phyloP scores from a whole-genome alignment of 2,329 filamentous ascomycete genomes.

The Cytospora piceicola region DNA sequence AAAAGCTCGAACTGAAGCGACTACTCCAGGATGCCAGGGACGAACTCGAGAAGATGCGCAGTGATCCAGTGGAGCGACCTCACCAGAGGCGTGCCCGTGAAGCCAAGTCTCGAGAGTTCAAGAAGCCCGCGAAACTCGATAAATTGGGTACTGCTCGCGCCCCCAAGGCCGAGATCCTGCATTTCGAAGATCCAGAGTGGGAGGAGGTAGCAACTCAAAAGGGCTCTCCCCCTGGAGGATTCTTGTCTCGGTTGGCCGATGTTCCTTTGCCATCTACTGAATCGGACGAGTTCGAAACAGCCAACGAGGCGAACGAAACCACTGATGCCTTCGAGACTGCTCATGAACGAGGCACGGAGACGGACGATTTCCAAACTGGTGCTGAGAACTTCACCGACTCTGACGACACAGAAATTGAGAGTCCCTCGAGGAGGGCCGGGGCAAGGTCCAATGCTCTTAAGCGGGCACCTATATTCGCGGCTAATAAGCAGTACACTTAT shows the following conservation, averaged over 20 bases:
- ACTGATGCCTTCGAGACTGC: slow-evolving; percentile 69
- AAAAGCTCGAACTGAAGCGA: slow-evolving; percentile 93
- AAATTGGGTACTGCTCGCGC: slow-evolving; percentile 77
- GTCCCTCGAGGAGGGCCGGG: slow-evolving; percentile 50
- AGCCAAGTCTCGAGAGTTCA: slow-evolving; percentile 68
- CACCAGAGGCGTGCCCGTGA: slow-evolving; percentile 63
- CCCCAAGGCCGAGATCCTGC: slow-evolving; percentile 77
- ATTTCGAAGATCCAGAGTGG: slow-evolving; percentile 84
- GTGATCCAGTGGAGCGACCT: slow-evolving; percentile 46
- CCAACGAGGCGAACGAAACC: slow-evolving; percentile 81
- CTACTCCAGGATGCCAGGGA: slow-evolving; percentile 95
- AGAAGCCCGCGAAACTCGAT: slow-evolving; percentile 69
- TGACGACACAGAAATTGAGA: slow-evolving; percentile 88
- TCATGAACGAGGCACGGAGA: slow-evolving; percentile 84
- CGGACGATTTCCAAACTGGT: slow-evolving; percentile 95
- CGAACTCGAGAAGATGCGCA: slow-evolving; percentile 76
- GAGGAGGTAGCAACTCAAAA: slow-evolving; percentile 65
- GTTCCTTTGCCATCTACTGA: slow-evolving; percentile 37
- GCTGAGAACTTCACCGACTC: slow-evolving; percentile 76
- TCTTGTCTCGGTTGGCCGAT: slow-evolving; percentile 25
- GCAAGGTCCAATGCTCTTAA: slow-evolving; percentile 39
- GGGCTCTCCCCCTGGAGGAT: slow-evolving; percentile 28
- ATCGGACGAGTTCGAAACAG: slow-evolving; percentile 77
- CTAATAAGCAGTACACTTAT: slow-evolving; percentile 64
- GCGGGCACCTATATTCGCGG: slow-evolving; percentile 47